Conservation (phyloP, 352 stramenopile species). For the Phytopythium aichiense region DNA sequence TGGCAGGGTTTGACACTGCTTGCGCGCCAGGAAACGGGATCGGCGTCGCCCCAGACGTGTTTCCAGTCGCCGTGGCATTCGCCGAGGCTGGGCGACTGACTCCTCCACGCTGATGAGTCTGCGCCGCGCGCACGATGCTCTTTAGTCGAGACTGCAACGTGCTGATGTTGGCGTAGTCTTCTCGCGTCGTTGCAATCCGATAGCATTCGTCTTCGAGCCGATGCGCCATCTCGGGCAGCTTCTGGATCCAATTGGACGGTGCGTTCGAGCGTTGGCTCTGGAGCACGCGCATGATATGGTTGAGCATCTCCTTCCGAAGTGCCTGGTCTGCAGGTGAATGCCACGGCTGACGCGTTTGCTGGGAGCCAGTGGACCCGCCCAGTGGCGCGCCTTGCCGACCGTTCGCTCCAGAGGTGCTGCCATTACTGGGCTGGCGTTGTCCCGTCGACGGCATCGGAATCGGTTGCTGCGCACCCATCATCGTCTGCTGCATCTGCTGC, state of each 20-base stretch:
- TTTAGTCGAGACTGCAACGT: constrained; percentile 96
- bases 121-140: constrained; percentile 87
- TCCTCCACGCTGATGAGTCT: constrained; percentile 58
- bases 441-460: constrained; percentile 18
- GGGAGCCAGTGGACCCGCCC: constrained; percentile 16
- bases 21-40: constrained; percentile 63
- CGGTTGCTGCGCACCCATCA: constrained; percentile 20
- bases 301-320: constrained; percentile 80
- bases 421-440: constrained; percentile 27
- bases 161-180: constrained; percentile 94
- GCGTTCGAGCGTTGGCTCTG: constrained; percentile 95
- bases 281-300: constrained; percentile 93
- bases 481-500: constrained; percentile 30
- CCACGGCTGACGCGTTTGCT: constrained; percentile 46
- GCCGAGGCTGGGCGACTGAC: constrained; percentile 15
- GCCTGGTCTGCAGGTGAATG: constrained; percentile 69
- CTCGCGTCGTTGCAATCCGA: constrained; percentile 75
- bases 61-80: constrained; percentile 13
- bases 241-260: constrained; percentile 94
- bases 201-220: constrained; percentile 97
- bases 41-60: constrained; percentile 23
- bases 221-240: constrained; percentile 97
- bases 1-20: constrained; percentile 22
- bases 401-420: constrained; percentile 14
- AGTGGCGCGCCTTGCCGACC: constrained; percentile 16